Evolutionary conservation across 2,329 filamentous ascomycete genomes (phyloP).

Genomic region (Xylariomycetidae sp.): DNA sequence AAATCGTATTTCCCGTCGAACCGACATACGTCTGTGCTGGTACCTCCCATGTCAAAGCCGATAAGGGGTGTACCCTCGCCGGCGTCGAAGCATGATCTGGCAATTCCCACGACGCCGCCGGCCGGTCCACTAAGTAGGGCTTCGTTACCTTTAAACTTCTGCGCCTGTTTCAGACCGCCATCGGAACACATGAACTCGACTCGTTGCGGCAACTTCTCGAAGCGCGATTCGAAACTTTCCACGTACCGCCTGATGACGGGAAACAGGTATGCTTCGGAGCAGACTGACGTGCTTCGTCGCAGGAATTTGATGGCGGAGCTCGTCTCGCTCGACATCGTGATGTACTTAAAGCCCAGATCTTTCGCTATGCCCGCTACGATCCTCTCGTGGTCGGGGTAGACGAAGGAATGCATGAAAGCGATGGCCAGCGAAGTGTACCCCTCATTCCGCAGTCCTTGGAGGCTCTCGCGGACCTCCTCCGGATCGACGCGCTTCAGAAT

Average conservation of each 20-base stretch:
- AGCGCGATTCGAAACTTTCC: slow-evolving; percentile 13
- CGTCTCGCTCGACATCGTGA: slow-evolving; percentile 16
- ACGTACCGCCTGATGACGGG: slow-evolving; percentile 16
- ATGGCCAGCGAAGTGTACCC: slow-evolving; percentile 11
- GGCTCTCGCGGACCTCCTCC: slow-evolving; percentile 5
- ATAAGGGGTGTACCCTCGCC: slow-evolving; percentile 66
- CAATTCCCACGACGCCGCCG: slow-evolving; percentile 74
- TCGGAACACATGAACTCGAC: slow-evolving; percentile 31
- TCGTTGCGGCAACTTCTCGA: slow-evolving; percentile 9
- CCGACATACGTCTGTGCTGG: slow-evolving; percentile 68
- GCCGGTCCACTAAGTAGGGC: slow-evolving; percentile 71
- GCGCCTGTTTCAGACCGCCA: slow-evolving; percentile 47
- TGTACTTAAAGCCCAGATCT: slow-evolving; percentile 14
- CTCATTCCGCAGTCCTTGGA: slow-evolving; percentile 8
- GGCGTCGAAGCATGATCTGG: slow-evolving; percentile 58
- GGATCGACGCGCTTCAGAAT: slow-evolving; percentile 14
- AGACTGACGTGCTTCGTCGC: slow-evolving; percentile 14
- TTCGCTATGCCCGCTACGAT: slow-evolving; percentile 56
- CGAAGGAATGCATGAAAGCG: slow-evolving; percentile 58
- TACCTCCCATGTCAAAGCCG: slow-evolving; percentile 75
- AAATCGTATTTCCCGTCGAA: slow-evolving; percentile 48
- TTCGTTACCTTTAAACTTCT: slow-evolving; percentile 62
- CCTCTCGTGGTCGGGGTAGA: slow-evolving; percentile 61
- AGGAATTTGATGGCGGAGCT: slow-evolving; percentile 19
- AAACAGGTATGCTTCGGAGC: slow-evolving; percentile 16